These are phyloP conservation scores for Candida pseudofarinosa DNA, from an alignment of 805 yeast genomes.

Conservation along the genomic window DNA sequence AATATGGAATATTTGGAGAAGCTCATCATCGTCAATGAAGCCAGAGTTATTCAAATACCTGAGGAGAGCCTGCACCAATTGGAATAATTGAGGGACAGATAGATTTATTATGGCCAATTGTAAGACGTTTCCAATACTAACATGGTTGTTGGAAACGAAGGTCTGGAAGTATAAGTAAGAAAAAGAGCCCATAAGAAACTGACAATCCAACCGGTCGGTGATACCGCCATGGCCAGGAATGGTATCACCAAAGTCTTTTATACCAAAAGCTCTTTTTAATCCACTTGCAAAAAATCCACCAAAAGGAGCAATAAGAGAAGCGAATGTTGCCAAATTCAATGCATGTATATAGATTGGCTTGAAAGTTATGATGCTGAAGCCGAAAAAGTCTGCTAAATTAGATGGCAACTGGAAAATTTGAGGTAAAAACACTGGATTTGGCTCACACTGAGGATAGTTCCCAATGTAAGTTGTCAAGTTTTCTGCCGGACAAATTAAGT, in stretches of 20 bases:
- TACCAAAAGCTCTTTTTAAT: constrained; percentile 92
- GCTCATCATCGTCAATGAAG: constrained; percentile 23
- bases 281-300: constrained; percentile 99
- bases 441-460: constrained; percentile 65
- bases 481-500: constrained; percentile 83
- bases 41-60: constrained; percentile 44
- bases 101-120: constrained; percentile 74
- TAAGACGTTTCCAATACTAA: constrained; percentile 69
- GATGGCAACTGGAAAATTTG: constrained; percentile 75
- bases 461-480: constrained; percentile 61
- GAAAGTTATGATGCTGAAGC: constrained; percentile 47
- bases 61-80: constrained; percentile 56
- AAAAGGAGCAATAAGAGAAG: constrained; percentile 95
- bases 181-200: constrained; percentile 95
- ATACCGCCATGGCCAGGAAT: constrained; percentile 99
- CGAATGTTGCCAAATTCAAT: constrained; percentile 82
- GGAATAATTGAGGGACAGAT: constrained; percentile 58
- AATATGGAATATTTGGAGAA: constrained; percentile 24
- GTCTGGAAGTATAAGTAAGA: constrained; percentile 90
- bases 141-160: constrained; percentile 69
- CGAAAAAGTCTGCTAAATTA: constrained; percentile 47
- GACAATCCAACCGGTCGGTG: constrained; percentile 97
- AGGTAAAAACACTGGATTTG: constrained; percentile 85
- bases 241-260: constrained; percentile 96
- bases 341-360: constrained; percentile 93